Evolutionary conservation across 805 yeast genomes (phyloP).

Genomic region (Hanseniaspora singularis): DNA sequence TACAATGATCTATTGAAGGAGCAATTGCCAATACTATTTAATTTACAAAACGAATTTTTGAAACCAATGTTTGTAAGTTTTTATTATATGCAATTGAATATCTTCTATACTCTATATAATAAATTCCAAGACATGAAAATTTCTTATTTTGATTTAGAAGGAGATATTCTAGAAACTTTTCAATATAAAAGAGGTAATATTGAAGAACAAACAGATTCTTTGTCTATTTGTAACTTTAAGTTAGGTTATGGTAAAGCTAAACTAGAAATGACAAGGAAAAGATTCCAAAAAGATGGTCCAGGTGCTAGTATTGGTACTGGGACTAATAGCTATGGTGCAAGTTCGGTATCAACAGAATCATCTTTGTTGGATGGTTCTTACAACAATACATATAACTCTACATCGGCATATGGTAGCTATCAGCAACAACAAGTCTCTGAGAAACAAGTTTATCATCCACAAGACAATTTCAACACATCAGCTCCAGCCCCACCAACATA

Average conservation of each 20-base stretch:
- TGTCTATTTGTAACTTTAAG: conserved; percentile 83
- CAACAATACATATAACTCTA: not conserved
- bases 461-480: too few species aligned
- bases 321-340: conserved; percentile 10
- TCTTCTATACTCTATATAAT: conserved; percentile 81
- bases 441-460: conserved; percentile 6
- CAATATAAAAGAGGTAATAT: conserved; percentile 74
- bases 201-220: conserved; percentile 77
- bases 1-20: conserved; percentile 87
- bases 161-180: conserved; percentile 76
- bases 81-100: conserved; percentile 95
- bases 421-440: conserved; percentile 3
- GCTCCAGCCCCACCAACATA: conserved; percentile 21
- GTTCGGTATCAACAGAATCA: conserved; percentile 15
- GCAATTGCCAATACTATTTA: conserved; percentile 79
- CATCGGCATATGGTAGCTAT: not conserved
- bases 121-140: conserved; percentile 93
- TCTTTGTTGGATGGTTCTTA: not conserved
- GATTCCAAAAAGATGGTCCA: conserved; percentile 43
- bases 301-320: conserved; percentile 24
- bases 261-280: conserved; percentile 68
- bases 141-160: conserved; percentile 79
- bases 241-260: conserved; percentile 78
- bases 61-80: conserved; percentile 87
- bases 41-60: conserved; percentile 81